Base-by-base conservation (phyloP, 345 rosid genomes). In the Dipteronia sinensis region DNA sequence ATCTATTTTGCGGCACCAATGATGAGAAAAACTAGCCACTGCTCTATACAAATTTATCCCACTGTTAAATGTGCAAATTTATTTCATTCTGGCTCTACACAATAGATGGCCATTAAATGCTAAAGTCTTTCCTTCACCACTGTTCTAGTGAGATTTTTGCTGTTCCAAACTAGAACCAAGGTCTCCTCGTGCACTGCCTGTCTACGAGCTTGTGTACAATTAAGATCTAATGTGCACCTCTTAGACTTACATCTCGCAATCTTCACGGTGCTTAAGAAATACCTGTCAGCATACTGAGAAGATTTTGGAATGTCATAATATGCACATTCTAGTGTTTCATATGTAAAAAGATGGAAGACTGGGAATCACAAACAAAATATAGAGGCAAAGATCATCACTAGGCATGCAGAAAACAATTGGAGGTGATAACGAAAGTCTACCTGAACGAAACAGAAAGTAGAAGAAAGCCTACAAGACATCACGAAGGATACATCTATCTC, bases 41-140 rank as follows among this genome's bases (percentile, higher is more conserved):
- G 15, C 49, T 31, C 10, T 7, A 40, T 13, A 38, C n/a, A 2
- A 38, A 20, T 38, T 59, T 17, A 20, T 3, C 20, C 17, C 22
- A 23, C 13, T 25, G 11, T 13, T 15, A 65, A 7, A 49, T 12
- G 11, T 0, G 31, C 34, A 47, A 47, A 44, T 20, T 44, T 69
- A 22, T 46, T 6, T 69, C 10, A 69, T 44, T 12, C 1, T 42
- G 56, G 53, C 72, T 23, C 27, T 40, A 42, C n/a, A 19, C 12
- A 1, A 8, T 7, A 42, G 46, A 42, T 20, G n/a, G 15, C 64
- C 7, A 16, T 22, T 27, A 10, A 56, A 77, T 44, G 64, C 77
- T 84, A 91, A 5, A 93, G 82, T 80, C 97, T 85, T 83, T 92
- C 92, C 80, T 92, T 85, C 82, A 90, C 86, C 34, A 90, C 80